Base-by-base conservation (phyloP, 148 eudicot species). In the Pouteria glomerata region DNA sequence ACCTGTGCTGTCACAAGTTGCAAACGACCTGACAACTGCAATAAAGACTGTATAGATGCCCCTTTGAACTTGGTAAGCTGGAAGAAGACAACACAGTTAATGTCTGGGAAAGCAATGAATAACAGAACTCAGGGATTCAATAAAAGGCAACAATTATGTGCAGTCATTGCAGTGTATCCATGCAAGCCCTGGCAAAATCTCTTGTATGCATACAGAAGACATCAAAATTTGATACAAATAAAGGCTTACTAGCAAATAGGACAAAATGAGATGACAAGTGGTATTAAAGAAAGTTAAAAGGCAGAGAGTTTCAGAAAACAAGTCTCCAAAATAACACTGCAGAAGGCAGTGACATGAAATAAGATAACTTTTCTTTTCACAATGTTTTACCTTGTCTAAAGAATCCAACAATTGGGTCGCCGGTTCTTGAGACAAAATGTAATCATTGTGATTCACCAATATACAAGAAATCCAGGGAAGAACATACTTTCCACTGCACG, bases 1-100 rank as follows among this genome's bases (percentile, higher is more conserved):
- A 95, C 99, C 99, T 92, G 98, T 45, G 94, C 89, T 19, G 86
- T 82, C 37, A 92, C 82, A 45, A 95, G 94, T 79, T 89, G 99
- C 81, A 95, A 68, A 77, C 94, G 97, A 69, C 99, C 99, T 63
- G 89, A 85, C 82, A 95, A 69, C 79, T 89, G 93, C 73, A 83
- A 70, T 66, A 95, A 79, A 47, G 86, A 77, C 74, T 83, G 81
- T 29, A 81, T 65, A 23, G 87, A 79, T 12, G 62, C 73, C 21
- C 70, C 90, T 79, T 74, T 85, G 66, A 84, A 77, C 64, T 86
- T 91, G 41, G 88, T 76, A 66, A 89, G 76, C 97, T 89, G 70
- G 71, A 71, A 73, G 47, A 82, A 39, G 52, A 66, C 62, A 51
- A 60, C 8, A 61, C 15, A 6, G 66, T 75, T 18, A 75, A 39